Evolutionary conservation across 495 filamentous ascomycete genomes (phyloP), one percentile per base, ranked within the genome.

Genomic region (Trichoderma gamsii): DNA sequence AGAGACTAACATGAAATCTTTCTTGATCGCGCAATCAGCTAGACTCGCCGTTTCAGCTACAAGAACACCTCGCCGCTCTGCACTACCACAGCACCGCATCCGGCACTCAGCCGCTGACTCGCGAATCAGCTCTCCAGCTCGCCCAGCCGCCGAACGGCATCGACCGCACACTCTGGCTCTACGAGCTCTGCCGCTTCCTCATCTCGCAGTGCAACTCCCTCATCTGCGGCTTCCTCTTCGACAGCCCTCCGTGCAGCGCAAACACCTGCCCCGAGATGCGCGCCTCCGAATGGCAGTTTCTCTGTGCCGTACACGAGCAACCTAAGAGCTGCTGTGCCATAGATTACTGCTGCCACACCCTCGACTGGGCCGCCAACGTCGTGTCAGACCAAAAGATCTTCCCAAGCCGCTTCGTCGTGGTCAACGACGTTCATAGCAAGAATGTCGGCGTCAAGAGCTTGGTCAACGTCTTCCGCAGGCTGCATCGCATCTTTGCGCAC

Each of bases 341-440:
- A 74, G 95, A 99, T 77, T 99, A 99, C 77, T 97, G 92, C 83
- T 97, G 92, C 76, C 95, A 99, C 75, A 99, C 95, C 0, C 88
- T 99, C 52, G 95, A 99, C 78, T 97, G 95, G 90, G 95, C 95
- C 0, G 92, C 90, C 49, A 95, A 95, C 67, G 90, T 91, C 27
- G 87, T 99, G 44, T 96, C 92, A 13, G 91, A 89, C 67, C 87
- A 89, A 56, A 97, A 97, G 79, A 88, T 91, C 72, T 99, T 99
- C 77, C 95, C 95, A 1, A 93, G 89, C 69, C 84, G 95, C 67
- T 84, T 98, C 69, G 90, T 90, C 5, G 76, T 97, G 41, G 85
- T 87, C 18, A 75, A 75, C 41, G 80, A 83, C 29, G 72, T 77
- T 4, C 82, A 84, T 72, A 88, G 90, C 72, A 84, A 84, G 71